Base-by-base conservation (phyloP, 73 alveolate species). In the Paramecium pentaurelia region DNA sequence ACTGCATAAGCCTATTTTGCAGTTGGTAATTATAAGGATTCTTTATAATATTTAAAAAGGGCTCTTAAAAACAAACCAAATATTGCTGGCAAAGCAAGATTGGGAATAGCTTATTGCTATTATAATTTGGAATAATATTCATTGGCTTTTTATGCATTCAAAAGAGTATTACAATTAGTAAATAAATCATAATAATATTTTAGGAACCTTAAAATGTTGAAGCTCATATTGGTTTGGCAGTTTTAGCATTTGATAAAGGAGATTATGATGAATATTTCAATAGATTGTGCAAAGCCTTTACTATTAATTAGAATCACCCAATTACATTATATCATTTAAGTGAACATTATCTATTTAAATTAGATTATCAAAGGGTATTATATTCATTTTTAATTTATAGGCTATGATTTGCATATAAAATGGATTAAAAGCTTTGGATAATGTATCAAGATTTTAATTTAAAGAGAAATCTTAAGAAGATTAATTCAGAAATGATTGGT, bases 401-500 rank as follows among this genome's bases (percentile, higher is more conserved):
- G 84, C 84, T 20, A 64, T 38, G 42, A 45, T 32, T 0, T 80
- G 91, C 16, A 44, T 80, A 10, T 32, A 80, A 80, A 44, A 80
- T 42, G 91, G 91, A 22, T 18, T 40, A 25, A 80, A 80, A 80
- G 73, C 77, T 28, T 49, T 80, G 22, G 91, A 80, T 45, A 32
- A 20, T 20, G 51, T 80, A 20, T 42, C 71, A 27, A 80, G 91
- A 14, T 42, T 80, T 45, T 27, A 80, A 80, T 42, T 80, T 16
- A 80, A 80, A 49, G 91, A 80, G 49, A 80, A 80, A 22, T 3
- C 71, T 22, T 45, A 44, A 45, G 91, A 80, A 80, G 71, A 45
- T 45, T 20, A 80, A 44, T 80, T 80, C 20, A 80, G 91, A 47
- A 80, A 80, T 80, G 91, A 80, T 80, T 80, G 91, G 91, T 42